Evolutionary conservation across 257 asterid species (phyloP), one percentile per base, ranked within the genome.

Genomic region (Euphrasia confusa): DNA sequence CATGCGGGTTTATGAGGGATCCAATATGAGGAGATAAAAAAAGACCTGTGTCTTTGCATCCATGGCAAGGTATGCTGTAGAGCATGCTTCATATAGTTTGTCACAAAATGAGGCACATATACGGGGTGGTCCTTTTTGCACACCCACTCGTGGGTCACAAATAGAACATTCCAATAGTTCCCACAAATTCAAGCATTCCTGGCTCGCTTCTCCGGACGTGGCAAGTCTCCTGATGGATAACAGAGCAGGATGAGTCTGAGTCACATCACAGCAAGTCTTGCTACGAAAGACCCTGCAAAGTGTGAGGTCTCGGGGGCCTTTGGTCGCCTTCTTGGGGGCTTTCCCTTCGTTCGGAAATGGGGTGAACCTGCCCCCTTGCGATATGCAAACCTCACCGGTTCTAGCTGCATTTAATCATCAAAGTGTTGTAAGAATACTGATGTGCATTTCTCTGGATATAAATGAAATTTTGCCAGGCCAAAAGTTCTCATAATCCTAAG

Each of bases 171-270:
- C 99, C 78, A 93, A 72, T 57, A 81, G 68, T 74, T 93, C 97
- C 99, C 99, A 93, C 72, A 93, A 69, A 37, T 83, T 94, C 85
- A 89, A 77, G 81, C 99, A 93, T 63, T 93, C 97, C 80, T 79
- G 86, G 76, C 78, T 87, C 60, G 95, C 99, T 80, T 93, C 96
- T 59, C 99, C 99, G n/a, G 85, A 76, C 40, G 96, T 80, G 73
- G 95, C 92, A 71, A 93, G 82, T 77, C 75, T 85, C 80, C 99
- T 82, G 60, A 93, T 73, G 69, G 97, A 65, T 68, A 87, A 54
- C 44, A 93, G 80, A 74, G 95, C 95, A 67, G 95, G 93, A 77
- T 82, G 96, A 0, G 96, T 89, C 75, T 93, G 97, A 54, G 81
- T 68, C 55, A 81, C 80, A 78, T 93, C 99, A 72, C 99, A 93